Conservation (phyloP, 805 yeast species). For the Yamadazyma nakazawae region DNA sequence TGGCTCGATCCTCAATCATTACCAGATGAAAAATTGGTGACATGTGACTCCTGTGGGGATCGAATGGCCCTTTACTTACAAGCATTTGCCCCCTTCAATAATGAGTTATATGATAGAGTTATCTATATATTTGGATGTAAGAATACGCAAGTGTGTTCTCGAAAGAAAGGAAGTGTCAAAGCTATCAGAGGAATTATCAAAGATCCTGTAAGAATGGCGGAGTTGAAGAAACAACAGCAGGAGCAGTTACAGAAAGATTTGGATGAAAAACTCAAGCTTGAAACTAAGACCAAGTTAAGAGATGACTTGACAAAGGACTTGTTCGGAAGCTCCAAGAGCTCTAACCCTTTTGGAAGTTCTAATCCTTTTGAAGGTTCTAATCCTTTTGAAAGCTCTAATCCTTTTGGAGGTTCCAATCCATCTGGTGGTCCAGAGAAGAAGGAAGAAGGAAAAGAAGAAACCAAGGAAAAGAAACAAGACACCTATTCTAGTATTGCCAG, state of each 20-base stretch:
- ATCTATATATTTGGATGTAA: constrained; percentile 80
- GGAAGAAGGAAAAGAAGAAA: constrained; percentile 10
- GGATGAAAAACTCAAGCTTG: constrained; percentile 39
- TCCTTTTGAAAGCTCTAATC: constrained; percentile 30
- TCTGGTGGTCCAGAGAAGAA: constrained; percentile 11
- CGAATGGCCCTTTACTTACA: constrained; percentile 70
- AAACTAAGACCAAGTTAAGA: constrained; percentile 40
- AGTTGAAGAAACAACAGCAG: constrained; percentile 34
- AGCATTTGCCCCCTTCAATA: constrained; percentile 75
- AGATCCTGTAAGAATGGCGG: constrained; percentile 48
- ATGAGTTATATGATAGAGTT: constrained; percentile 71
- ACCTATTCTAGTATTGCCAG: constrained; percentile 24
- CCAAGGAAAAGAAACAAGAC: constrained; percentile 6
- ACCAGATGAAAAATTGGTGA: constrained; percentile 51
- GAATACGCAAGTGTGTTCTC: constrained; percentile 51
- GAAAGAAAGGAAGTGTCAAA: constrained; percentile 66
- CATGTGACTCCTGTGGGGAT: constrained; percentile 64
- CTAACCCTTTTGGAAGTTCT: constrained; percentile 9
- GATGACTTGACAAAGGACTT: constrained; percentile 41
- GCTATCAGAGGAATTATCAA: constrained; percentile 74
- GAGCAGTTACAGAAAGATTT: constrained; percentile 28
- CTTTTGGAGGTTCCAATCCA: constrained; percentile 17
- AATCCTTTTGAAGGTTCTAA: constrained; percentile 28
- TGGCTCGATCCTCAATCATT: constrained; percentile 64
- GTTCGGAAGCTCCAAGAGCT: constrained; percentile 19